Conservation (phyloP, 164 flowering plant genomes). For the Magnolia sinica region DNA sequence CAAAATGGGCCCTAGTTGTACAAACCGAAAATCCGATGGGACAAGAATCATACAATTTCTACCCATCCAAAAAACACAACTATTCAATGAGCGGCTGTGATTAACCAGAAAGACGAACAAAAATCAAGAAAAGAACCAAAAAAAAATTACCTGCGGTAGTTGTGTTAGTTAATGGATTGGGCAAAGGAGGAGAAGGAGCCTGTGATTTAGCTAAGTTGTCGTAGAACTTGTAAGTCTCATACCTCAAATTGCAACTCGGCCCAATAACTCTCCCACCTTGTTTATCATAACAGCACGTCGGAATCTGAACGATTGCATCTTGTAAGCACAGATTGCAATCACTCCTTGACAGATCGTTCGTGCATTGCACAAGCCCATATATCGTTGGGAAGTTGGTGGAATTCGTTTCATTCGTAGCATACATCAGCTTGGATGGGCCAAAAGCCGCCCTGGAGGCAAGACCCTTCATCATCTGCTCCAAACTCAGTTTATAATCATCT, state of each 20-base stretch:
- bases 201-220: neutral
- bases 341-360: slow-evolving; percentile 28
- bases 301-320: slow-evolving; percentile 27
- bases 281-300: slow-evolving; percentile 42
- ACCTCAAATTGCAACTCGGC: slow-evolving; percentile 51
- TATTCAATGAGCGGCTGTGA: too few relatives aligned
- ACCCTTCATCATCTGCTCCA: neutral
- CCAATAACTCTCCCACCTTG: slow-evolving; percentile 45
- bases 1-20: too few relatives aligned
- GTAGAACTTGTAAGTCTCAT: slow-evolving; percentile 33
- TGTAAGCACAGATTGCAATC: slow-evolving; percentile 45
- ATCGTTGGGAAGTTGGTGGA: slow-evolving; percentile 15
- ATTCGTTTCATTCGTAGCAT: slow-evolving; percentile 24
- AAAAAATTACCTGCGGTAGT: too few relatives aligned
- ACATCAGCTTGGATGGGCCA: slow-evolving; percentile 2
- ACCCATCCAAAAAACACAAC: too few relatives aligned
- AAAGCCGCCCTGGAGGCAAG: neutral
- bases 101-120: too few relatives aligned
- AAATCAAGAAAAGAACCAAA: too few relatives aligned
- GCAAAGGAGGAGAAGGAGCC: neutral
- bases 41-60: too few relatives aligned
- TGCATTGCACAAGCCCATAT: slow-evolving; percentile 47
- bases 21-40: too few relatives aligned
- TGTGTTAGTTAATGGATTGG: too few relatives aligned
- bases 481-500: neutral